These are phyloP conservation scores for Beta macrorhiza DNA, from an alignment of 179 eudicot species.

Conservation along the genomic window DNA sequence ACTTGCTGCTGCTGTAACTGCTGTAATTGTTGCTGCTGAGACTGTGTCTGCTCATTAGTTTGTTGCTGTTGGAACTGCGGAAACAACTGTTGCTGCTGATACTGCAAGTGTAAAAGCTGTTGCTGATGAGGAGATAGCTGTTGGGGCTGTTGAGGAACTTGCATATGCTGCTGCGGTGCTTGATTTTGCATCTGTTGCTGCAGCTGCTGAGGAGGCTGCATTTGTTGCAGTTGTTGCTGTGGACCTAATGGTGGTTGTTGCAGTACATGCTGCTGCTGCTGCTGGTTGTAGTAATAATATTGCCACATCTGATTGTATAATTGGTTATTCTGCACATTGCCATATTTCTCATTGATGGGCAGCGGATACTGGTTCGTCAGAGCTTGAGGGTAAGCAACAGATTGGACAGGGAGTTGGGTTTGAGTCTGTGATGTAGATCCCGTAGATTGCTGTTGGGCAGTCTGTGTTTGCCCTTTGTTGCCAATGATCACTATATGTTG, in stretches of 20 bases:
- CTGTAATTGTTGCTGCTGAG: constrained; percentile 35
- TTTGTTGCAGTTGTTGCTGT: constrained; percentile 39
- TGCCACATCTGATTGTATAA: constrained; percentile 56
- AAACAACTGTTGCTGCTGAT: constrained; percentile 39
- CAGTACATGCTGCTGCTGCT: constrained; percentile 48
- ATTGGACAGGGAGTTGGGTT: constrained; percentile 23
- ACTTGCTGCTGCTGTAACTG: constrained; percentile 33
- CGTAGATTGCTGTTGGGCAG: constrained; percentile 33
- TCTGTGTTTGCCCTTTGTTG: constrained; percentile 31
- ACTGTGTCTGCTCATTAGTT: constrained; percentile 22
- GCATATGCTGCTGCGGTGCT: constrained; percentile 32
- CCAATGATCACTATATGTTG: constrained; percentile 26
- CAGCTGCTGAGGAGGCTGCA: constrained; percentile 36
- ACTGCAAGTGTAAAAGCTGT: constrained; percentile 25
- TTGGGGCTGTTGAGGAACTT: constrained; percentile 31
- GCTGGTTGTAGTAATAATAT: constrained; percentile 47
- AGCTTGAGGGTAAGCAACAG: constrained; percentile 36
- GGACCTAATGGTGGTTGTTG: constrained; percentile 40
- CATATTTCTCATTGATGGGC: constrained; percentile 42
- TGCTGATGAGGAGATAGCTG: constrained; percentile 32
- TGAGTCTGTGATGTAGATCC: constrained; percentile 32
- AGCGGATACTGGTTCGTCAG: constrained; percentile 37
- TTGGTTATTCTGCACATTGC: constrained; percentile 38
- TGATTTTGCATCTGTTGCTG: constrained; percentile 28
- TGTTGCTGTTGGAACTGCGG: constrained; percentile 37